Percentiles rank a stretch among this genome's conserved stretches.
Conservation (phyloP, 495 filamentous ascomycete species). For the Penicillium arizonense region DNA sequence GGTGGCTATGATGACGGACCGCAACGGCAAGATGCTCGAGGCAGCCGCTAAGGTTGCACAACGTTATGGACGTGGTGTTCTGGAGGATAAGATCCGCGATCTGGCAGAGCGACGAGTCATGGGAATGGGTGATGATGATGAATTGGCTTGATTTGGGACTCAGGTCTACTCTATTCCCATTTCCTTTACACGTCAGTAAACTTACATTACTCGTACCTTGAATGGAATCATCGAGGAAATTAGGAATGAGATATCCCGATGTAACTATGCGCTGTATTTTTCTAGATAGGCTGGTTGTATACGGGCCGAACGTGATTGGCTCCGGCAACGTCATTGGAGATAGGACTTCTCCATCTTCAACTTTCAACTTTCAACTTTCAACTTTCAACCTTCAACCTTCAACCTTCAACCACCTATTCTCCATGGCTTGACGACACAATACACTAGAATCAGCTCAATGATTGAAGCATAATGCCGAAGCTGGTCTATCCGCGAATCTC, state of each 20-base stretch:
- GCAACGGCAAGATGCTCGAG: conserved; percentile 79
- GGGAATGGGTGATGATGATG: conserved; percentile 56
- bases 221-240: neutral
- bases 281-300: conserved; percentile 11
- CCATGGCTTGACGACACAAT: conserved; percentile 18
- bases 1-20: conserved; percentile 74
- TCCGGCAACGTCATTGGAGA: conserved; percentile 7
- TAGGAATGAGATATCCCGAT: neutral
- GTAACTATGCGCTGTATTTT: neutral
- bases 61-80: conserved; percentile 69
- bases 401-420: neutral
- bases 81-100: conserved; percentile 85
- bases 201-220: too few species aligned
- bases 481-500: conserved; percentile 17
- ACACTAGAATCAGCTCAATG: conserved; percentile 1
- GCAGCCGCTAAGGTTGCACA: conserved; percentile 80
- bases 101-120: conserved; percentile 63
- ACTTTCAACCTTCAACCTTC: neutral
- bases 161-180: neutral
- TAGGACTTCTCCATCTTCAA: too few species aligned
- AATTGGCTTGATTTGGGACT: conserved; percentile 33
- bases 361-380: conserved; percentile 2
- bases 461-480: conserved; percentile 35
- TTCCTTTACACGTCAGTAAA: neutral
- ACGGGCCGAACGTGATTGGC: conserved; percentile 21